These are phyloP conservation scores for Pyricularia grisea DNA, from an alignment of 2,329 filamentous ascomycete species.

Conservation along the genomic window DNA sequence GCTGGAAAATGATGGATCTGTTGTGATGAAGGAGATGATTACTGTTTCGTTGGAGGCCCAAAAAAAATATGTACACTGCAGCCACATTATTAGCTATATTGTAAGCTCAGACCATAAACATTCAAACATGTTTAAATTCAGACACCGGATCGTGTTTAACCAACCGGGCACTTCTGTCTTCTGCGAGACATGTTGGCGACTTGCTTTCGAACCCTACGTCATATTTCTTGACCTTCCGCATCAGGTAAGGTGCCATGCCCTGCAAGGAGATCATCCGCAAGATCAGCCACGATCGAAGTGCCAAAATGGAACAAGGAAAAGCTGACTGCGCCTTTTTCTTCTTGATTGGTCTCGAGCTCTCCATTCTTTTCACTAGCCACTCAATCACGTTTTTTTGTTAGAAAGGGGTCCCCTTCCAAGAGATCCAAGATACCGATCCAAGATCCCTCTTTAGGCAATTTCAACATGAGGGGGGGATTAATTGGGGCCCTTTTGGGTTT, in stretches of 20 bases:
- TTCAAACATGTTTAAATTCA: no score
- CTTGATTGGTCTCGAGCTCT: not conserved
- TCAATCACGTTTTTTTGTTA: not conserved
- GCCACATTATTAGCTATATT: no score
- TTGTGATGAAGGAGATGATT: no score
- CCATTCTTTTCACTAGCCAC: not conserved
- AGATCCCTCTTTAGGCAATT: not conserved
- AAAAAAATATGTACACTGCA: no score
- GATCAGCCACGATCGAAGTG: not conserved
- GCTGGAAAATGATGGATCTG: no score
- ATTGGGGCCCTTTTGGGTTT: not conserved
- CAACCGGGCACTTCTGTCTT: not conserved
- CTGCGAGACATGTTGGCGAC: not conserved
- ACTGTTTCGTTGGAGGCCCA: no score
- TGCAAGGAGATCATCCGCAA: not conserved
- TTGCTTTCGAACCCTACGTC: not conserved
- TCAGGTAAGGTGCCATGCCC: not conserved
- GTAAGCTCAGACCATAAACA: no score
- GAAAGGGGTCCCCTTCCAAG: not conserved
- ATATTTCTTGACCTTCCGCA: not conserved
- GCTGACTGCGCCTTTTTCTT: not conserved
- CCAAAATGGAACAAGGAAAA: no score
- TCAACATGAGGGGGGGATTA: not conserved
- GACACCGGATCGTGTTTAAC: no score
- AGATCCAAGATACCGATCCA: not conserved